Evolutionary conservation across 768 basidiomycete genomes (phyloP).

Genomic region (Suillus americanus): DNA sequence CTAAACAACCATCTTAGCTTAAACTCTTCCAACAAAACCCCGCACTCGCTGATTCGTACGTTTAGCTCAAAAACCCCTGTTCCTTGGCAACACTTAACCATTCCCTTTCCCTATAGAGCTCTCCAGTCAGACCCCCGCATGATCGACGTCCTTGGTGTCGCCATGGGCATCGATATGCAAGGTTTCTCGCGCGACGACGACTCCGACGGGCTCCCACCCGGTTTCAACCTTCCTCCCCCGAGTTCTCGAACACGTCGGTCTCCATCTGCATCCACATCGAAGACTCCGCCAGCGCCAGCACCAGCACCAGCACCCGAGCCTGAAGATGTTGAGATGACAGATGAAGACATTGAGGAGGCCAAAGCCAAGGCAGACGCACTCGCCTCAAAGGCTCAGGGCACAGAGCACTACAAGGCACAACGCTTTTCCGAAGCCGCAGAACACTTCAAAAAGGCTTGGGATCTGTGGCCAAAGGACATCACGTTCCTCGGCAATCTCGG

Average conservation of each 20-base stretch:
- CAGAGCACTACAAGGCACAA: slow-evolving; percentile 82
- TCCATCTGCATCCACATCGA: slow-evolving; percentile 42
- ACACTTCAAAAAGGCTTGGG: slow-evolving; percentile 88
- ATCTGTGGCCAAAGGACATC: slow-evolving; percentile 88
- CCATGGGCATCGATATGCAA: slow-evolving; percentile 92
- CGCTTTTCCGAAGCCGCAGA: slow-evolving; percentile 75
- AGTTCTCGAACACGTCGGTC: slow-evolving; percentile 31
- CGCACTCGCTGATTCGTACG: slow-evolving; percentile 56
- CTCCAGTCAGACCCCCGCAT: slow-evolving; percentile 79
- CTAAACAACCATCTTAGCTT: slow-evolving; percentile 39
- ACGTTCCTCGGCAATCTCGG: slow-evolving; percentile 87
- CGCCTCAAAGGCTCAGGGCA: slow-evolving; percentile 75
- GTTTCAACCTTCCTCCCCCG: slow-evolving; percentile 34
- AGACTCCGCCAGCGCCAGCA: slow-evolving; percentile 34
- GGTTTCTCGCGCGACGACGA: slow-evolving; percentile 84
- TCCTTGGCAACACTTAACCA: not conserved
- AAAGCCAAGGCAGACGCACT: slow-evolving; percentile 76
- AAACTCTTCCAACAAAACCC: slow-evolving; percentile 71
- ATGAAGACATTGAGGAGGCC: slow-evolving; percentile 68
- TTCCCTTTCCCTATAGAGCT: slow-evolving; percentile 35
- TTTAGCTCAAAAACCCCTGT: slow-evolving; percentile 1
- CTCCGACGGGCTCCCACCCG: slow-evolving; percentile 75
- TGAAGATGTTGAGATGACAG: slow-evolving; percentile 67
- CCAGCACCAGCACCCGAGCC: slow-evolving; percentile 24
- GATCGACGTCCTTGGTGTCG: slow-evolving; percentile 89